Evolutionary conservation across 2,329 filamentous ascomycete genomes (phyloP), one percentile per base, ranked within the genome.

Genomic region (Phyllosticta citrichinensis): DNA sequence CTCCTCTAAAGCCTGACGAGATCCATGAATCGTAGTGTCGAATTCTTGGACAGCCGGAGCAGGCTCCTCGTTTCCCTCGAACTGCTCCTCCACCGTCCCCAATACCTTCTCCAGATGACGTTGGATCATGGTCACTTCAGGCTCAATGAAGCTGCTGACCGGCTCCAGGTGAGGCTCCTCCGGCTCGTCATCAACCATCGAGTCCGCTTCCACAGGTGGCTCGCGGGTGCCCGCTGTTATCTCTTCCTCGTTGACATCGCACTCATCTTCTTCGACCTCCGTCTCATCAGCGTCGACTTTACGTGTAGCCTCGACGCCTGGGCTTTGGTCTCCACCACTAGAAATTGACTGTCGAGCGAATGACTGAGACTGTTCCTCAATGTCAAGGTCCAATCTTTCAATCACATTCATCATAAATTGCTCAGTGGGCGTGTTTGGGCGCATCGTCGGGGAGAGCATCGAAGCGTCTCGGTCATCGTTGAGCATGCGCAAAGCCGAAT

Each of bases 351-450:
- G 59, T 33, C 25, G 40, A 2, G 19, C 40, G n/a, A 47, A 47
- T 8, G 40, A 19, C 14, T 47, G 40, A 55, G 25, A 27, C n/a
- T 20, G 22, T 5, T 62, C 60, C 1, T 52, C 35, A 24, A 62
- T 55, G n/a, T 56, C 56, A n/a, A 57, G 52, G 14, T 62, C 60
- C 12, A 62, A 35, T 11, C 58, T 58, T 25, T 58, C 60, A 24
- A 62, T 62, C 50, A 62, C 60, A 6, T 40, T 52, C 51, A 58
- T 24, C 17, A 62, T 52, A 10, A 62, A 55, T 24, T 62, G 60
- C 33, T 62, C 60, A 3, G 60, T 62, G 0, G 60, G 60, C 14
- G 60, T 62, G 10, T 55, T 19, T 1, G 60, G 51, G 2, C 25
- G 33, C 22, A 62, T 27, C 9, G 51, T 35, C 14, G 60, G 60